A percentile compares a stretch with the other conserved stretches of the same genome.
Conservation (phyloP, 1,284 basidiomycete species). For the Austroboletus rostrupii region DNA sequence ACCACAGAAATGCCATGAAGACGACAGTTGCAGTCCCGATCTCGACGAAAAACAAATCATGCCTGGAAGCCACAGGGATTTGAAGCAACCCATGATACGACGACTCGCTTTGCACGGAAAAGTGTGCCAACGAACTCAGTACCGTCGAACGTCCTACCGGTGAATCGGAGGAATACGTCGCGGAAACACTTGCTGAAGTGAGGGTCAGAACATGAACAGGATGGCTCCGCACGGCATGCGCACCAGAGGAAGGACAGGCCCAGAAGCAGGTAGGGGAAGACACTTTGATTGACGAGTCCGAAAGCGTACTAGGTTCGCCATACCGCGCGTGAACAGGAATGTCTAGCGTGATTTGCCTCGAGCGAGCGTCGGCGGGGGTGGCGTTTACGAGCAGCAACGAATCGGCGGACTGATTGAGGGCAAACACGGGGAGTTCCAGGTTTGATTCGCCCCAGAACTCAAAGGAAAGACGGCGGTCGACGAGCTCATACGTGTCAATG, state of each 20-base stretch:
- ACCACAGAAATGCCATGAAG: conserved; percentile 27
- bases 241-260: conserved; percentile 27
- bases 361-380: conserved; percentile 4
- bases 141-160: conserved; percentile 21
- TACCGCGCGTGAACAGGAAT: conserved; percentile 31
- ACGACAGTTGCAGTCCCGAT: conserved; percentile 22
- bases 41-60: conserved; percentile 24
- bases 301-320: conserved; percentile 17
- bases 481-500: conserved; percentile 30
- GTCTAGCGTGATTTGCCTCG: conserved; percentile 14
- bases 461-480: conserved; percentile 24
- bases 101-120: conserved; percentile 14
- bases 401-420: conserved; percentile 18
- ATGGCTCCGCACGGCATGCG: conserved; percentile 1
- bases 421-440: conserved; percentile 33
- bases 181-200: conserved; percentile 6
- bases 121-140: conserved; percentile 17
- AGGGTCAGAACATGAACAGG: conserved; percentile 3
- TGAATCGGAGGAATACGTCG: conserved; percentile 9
- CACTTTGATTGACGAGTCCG: conserved; percentile 15
- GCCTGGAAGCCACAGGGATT: conserved; percentile 25
- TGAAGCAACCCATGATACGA: conserved; percentile 9
- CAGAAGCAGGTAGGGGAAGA: conserved; percentile 27
- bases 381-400: conserved; percentile 24
- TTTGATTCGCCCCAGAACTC: conserved; percentile 32